Base-by-base conservation (phyloP, 2,329 filamentous ascomycete genomes). In the Hymenoscyphus scutula region DNA sequence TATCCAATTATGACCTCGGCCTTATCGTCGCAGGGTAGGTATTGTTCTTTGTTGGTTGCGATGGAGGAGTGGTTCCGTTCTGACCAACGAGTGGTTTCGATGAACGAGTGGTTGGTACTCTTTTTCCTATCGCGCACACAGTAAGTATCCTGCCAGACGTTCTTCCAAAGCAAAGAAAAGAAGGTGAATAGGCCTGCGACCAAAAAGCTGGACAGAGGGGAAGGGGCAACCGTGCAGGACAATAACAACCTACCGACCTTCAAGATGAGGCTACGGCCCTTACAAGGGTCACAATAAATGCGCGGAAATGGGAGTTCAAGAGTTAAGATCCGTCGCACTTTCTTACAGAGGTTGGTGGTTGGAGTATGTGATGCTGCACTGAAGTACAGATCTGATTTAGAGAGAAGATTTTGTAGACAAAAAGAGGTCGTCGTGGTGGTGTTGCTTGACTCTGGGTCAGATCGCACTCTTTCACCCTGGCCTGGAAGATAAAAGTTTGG, bases 401-500 rank as follows among this genome's bases (percentile, higher is more conserved):
- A 23, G n/a, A 6, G 41, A 5, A 23, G 19, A 19, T n/a, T 19
- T 19, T 3, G 6, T 7, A 11, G 15, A 10, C n/a, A n/a, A n/a
- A n/a, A n/a, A n/a, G n/a, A n/a, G 11, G 8, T 19, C 23, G 41
- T 48, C 4, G 41, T 48, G 15, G 19, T 48, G n/a, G 5, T 25
- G 8, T 4, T 48, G 41, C 41, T 48, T 23, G 41, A 48, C 41
- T 48, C 41, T 48, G 41, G 32, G 32, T 48, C 19, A 19, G 41
- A 23, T 48, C n/a, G 41, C 38, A 41, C 38, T 23, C n/a, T 48
- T 23, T 2, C n/a, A n/a, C n/a, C n/a, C n/a, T n/a, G 41, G n/a
- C 41, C 41, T 48, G 41, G 41, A 48, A 48, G 41, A 48, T 48
- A 48, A 48, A 48, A 48, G n/a, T 48, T 48, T 48, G 41, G 41